Conservation (phyloP, 768 basidiomycete genomes). For the Lentinus tigrinus region DNA sequence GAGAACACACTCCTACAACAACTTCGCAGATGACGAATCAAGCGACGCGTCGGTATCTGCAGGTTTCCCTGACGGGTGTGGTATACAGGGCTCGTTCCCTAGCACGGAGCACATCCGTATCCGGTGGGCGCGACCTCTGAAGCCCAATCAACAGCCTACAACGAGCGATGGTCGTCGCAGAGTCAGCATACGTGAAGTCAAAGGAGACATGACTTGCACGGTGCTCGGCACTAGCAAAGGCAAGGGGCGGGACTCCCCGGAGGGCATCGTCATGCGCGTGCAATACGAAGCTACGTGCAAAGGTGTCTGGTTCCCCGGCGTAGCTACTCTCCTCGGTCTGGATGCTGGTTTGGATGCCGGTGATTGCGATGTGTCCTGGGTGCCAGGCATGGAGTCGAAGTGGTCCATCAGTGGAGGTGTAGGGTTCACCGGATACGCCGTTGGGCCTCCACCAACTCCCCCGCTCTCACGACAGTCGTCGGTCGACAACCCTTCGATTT, state of each 20-base stretch:
- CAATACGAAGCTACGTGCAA: conserved; percentile 74
- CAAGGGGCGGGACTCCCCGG: conserved; percentile 24
- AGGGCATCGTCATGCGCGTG: conserved; percentile 60
- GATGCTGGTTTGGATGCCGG: conserved; percentile 70
- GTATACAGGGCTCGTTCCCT: conserved; percentile 76
- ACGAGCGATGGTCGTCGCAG: conserved; percentile 55
- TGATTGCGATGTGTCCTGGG: conserved; percentile 70
- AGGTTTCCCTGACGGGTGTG: conserved; percentile 56
- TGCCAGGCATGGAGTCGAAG: conserved; percentile 42
- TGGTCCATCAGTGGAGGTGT: conserved; percentile 65
- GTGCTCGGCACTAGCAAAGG: conserved; percentile 49
- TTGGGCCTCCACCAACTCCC: conserved; percentile 41
- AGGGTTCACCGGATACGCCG: conserved; percentile 73
- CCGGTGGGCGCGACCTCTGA: conserved; percentile 72
- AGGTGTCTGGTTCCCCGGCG: conserved; percentile 80
- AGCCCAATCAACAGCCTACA: conserved; percentile 42
- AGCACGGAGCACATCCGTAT: conserved; percentile 74
- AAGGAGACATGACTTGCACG: conserved; percentile 63
- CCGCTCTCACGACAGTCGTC: conserved; percentile 45
- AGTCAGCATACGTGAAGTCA: conserved; percentile 67
- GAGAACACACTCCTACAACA: conserved; percentile 59
- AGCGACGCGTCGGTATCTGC: conserved; percentile 65
- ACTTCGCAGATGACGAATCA: conserved; percentile 81
- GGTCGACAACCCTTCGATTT: conserved; percentile 21
- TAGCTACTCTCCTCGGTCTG: conserved; percentile 77